Conservation (phyloP, 1,284 basidiomycete genomes). For the Fomitopsis palustris region DNA sequence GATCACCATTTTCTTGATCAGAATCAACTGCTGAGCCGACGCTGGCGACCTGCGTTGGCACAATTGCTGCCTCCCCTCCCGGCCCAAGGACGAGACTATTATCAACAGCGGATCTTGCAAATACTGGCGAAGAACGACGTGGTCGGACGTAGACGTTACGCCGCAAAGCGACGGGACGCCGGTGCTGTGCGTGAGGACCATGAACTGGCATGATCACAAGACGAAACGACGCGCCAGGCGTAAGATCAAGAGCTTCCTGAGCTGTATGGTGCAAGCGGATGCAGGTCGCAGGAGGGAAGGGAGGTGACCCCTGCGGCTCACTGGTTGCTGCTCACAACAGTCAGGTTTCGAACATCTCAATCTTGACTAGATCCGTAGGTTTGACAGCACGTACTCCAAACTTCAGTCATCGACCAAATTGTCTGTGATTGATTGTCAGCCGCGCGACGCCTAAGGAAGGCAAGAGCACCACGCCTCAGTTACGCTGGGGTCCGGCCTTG, state of each 20-base stretch:
- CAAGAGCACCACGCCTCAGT: background rate
- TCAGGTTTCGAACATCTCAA: background rate
- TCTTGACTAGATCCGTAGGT: background rate
- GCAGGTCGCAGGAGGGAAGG: background rate
- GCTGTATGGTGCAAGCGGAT: background rate
- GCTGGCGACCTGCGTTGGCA: background rate
- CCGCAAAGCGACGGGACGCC: conserved; percentile 2
- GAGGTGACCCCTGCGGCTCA: background rate
- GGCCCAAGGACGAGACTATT: conserved; percentile 9
- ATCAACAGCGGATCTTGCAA: background rate
- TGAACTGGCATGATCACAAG: background rate
- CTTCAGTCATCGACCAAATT: background rate
- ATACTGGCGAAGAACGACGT: conserved; percentile 1
- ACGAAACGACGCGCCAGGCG: conserved; percentile 7
- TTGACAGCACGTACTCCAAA: no score
- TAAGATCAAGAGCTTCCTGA: background rate
- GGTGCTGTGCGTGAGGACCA: conserved; percentile 4
- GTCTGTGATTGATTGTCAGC: background rate
- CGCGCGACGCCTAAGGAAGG: background rate
- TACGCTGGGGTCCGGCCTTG: background rate
- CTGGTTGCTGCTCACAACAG: background rate
- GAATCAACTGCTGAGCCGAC: background rate
- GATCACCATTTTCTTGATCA: background rate
- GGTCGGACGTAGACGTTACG: background rate
- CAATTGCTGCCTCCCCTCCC: conserved; percentile 10